Percentiles rank a stretch among this genome's conserved stretches.
phyloP scores from a whole-genome alignment of 768 basidiomycete genomes.

The Collybia nuda region DNA sequence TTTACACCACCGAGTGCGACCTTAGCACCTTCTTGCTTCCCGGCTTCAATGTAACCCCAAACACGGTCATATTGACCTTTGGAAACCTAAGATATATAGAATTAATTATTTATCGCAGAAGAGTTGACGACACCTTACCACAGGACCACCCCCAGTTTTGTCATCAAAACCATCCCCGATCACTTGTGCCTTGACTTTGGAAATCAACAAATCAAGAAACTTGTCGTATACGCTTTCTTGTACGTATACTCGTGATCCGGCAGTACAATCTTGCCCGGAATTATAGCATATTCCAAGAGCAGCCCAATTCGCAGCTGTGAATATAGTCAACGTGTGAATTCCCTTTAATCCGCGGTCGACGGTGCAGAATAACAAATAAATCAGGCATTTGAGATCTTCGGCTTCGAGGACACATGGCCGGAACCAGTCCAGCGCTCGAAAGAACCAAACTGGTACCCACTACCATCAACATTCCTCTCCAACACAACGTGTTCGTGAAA shows the following conservation, averaged over 20 bases:
- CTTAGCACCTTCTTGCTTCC: slow-evolving; percentile 82
- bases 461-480: no score
- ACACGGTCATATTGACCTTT: slow-evolving; percentile 85
- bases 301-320: slow-evolving; percentile 78
- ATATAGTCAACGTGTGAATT: background rate
- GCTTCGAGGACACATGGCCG: background rate
- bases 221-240: slow-evolving; percentile 87
- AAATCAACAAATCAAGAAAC: slow-evolving; percentile 66
- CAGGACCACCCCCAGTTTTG: slow-evolving; percentile 73
- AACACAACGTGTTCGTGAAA: background rate
- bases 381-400: no score
- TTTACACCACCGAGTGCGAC: slow-evolving; percentile 79
- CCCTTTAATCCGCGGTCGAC: no score
- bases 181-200: slow-evolving; percentile 65
- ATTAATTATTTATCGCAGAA: slow-evolving; percentile 2
- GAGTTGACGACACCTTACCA: slow-evolving; percentile 48
- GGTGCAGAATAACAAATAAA: no score
- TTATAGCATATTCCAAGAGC: slow-evolving; percentile 87
- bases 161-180: slow-evolving; percentile 85
- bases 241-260: slow-evolving; percentile 87
- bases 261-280: slow-evolving; percentile 92
- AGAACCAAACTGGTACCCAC: background rate
- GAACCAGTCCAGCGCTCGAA: background rate
- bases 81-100: slow-evolving; percentile 53
- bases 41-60: slow-evolving; percentile 85